Evolutionary conservation across 805 yeast species (phyloP).

Genomic region (Candida lessepsii): DNA sequence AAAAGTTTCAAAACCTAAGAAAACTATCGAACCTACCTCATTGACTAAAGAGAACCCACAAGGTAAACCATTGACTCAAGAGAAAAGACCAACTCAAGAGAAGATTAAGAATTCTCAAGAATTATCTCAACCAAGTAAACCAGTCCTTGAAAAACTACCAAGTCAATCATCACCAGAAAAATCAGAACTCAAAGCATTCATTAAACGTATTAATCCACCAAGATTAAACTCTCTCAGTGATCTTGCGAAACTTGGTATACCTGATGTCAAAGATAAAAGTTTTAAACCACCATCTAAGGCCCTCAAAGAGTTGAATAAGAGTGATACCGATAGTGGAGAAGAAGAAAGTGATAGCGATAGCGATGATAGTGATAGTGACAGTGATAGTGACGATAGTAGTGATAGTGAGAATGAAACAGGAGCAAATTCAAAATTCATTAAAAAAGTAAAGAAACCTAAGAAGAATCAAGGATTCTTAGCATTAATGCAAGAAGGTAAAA

Average conservation of each 20-base stretch:
- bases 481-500: constrained; percentile 28
- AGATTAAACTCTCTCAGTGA: constrained; percentile 56
- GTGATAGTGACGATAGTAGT: constrained; percentile 17
- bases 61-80: background rate
- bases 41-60: too few relatives aligned
- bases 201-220: constrained; percentile 22
- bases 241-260: constrained; percentile 62
- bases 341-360: constrained; percentile 12
- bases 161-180: constrained; percentile 5
- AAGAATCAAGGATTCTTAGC: constrained; percentile 31
- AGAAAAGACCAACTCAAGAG: background rate
- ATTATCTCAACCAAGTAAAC: constrained; percentile 4
- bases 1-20: background rate
- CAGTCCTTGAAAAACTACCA: constrained; percentile 2
- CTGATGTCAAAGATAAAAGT: constrained; percentile 56
- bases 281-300: constrained; percentile 3
- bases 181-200: constrained; percentile 5
- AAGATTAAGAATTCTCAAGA: background rate
- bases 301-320: constrained; percentile 10
- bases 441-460: constrained; percentile 21
- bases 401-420: constrained; percentile 13
- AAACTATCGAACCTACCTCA: too few relatives aligned
- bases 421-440: constrained; percentile 5
- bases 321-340: too few relatives aligned
- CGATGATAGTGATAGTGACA: constrained; percentile 13